Evolutionary conservation across 1,284 basidiomycete species (phyloP).

Genomic region (Ganoderma multipileum): DNA sequence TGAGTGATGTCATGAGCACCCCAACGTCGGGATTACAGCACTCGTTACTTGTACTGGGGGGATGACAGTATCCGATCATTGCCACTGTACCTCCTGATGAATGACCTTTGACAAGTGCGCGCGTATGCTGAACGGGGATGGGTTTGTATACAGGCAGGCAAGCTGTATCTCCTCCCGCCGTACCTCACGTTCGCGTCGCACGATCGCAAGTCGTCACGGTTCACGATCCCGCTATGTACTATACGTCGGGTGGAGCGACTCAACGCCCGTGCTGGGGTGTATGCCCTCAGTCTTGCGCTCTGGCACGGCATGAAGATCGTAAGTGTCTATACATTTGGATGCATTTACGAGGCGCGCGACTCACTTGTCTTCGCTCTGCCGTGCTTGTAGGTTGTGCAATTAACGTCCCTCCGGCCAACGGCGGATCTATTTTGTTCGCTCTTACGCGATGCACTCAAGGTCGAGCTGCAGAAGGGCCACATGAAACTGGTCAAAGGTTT

Average conservation of each 20-base stretch:
- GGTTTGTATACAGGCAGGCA: slow-evolving; percentile 73
- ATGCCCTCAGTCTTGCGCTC: slow-evolving; percentile 91
- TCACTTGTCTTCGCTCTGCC: not conserved
- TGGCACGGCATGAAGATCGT: slow-evolving; percentile 98
- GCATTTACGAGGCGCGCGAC: not conserved
- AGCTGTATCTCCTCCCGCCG: slow-evolving; percentile 88
- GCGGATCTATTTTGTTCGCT: slow-evolving; percentile 95
- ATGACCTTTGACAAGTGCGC: not conserved
- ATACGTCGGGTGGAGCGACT: slow-evolving; percentile 95
- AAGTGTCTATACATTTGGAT: slow-evolving; percentile 42
- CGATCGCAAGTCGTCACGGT: slow-evolving; percentile 91
- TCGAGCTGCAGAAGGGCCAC: slow-evolving; percentile 83
- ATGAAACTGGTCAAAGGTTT: slow-evolving; percentile 97
- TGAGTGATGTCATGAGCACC: not conserved
- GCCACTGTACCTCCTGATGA: not conserved
- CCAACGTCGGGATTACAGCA: not conserved
- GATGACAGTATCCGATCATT: not conserved
- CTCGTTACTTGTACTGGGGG: not conserved
- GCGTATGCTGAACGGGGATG: slow-evolving; percentile 5
- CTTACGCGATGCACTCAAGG: slow-evolving; percentile 89
- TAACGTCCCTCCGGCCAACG: slow-evolving; percentile 94
- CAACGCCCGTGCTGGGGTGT: slow-evolving; percentile 92
- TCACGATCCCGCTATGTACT: slow-evolving; percentile 92
- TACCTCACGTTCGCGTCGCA: slow-evolving; percentile 93
- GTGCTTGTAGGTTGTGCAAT: slow-evolving; percentile 81